These are phyloP conservation scores for Periconia sp. DNA, from an alignment of 2,329 filamentous ascomycete genomes.

Conservation along the genomic window DNA sequence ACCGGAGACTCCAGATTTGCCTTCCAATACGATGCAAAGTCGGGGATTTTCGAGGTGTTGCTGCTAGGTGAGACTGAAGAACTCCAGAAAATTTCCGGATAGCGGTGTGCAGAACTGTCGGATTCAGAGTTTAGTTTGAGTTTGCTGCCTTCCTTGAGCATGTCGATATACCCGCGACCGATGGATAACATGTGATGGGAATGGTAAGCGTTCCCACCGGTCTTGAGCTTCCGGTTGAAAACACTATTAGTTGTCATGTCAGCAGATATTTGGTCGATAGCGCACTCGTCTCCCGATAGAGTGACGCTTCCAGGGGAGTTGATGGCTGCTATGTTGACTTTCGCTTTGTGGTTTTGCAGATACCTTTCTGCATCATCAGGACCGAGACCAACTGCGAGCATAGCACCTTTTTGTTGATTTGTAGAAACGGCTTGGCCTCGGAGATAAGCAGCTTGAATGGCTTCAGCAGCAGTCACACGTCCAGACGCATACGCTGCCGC, in stretches of 20 bases:
- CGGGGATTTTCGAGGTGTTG: background rate
- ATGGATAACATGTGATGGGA: constrained; percentile 25
- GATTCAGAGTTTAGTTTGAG: background rate
- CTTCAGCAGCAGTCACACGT: constrained; percentile 15
- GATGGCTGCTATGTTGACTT: constrained; percentile 17
- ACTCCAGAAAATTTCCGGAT: constrained; percentile 7
- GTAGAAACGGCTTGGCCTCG: constrained; percentile 13
- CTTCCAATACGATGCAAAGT: constrained; percentile 17
- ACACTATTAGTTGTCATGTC: constrained; percentile 1
- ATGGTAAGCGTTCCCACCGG: constrained; percentile 29
- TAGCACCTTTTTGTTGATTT: constrained; percentile 16
- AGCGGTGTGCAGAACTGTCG: background rate
- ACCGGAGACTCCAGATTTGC: constrained; percentile 22
- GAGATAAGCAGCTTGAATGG: constrained; percentile 21
- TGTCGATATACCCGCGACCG: constrained; percentile 12
- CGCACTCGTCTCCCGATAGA: constrained; percentile 16
- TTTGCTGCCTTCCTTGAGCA: background rate
- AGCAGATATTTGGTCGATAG: constrained; percentile 1
- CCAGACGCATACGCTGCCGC: constrained; percentile 25
- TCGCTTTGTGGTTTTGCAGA: constrained; percentile 2
- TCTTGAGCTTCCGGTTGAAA: constrained; percentile 15
- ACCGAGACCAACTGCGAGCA: constrained; percentile 26
- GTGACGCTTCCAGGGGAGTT: constrained; percentile 28
- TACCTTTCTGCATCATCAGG: background rate
- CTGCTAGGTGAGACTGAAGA: constrained; percentile 13